Conservation (phyloP, 169 alveolate species). For the Perkinsus olseni region DNA sequence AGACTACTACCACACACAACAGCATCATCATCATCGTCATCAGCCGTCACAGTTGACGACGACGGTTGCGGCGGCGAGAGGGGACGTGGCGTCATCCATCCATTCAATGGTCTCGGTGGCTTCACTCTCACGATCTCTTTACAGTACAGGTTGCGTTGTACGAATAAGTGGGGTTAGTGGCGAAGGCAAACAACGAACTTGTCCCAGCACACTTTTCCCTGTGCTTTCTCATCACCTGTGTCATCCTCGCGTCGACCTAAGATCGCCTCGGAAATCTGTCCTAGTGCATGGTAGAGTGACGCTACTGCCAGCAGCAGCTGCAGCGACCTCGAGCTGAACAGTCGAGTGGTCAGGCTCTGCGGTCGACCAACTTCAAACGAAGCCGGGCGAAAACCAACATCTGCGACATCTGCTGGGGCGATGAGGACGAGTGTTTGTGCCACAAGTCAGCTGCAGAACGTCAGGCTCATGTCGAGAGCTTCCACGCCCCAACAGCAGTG, state of each 20-base stretch:
- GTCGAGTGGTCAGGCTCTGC: too few species aligned
- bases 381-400: not conserved
- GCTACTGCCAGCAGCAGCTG: too few species aligned
- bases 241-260: too few species aligned
- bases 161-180: too few species aligned
- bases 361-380: too few species aligned
- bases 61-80: not conserved
- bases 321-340: too few species aligned
- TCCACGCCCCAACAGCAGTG: not conserved
- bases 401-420: not conserved
- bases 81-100: not conserved
- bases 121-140: not conserved
- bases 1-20: too few species aligned
- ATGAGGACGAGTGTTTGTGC: not conserved
- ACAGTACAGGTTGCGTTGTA: not conserved
- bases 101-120: not conserved
- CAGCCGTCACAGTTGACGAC: too few species aligned
- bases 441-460: not conserved
- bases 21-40: too few species aligned
- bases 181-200: too few species aligned
- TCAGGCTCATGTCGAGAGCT: not conserved
- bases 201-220: too few species aligned
- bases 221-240: too few species aligned
- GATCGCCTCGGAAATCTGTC: not conserved
- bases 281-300: not conserved